Evolutionary conservation across 2,329 filamentous ascomycete species (phyloP).

Genomic region (Xylariaceae sp.): DNA sequence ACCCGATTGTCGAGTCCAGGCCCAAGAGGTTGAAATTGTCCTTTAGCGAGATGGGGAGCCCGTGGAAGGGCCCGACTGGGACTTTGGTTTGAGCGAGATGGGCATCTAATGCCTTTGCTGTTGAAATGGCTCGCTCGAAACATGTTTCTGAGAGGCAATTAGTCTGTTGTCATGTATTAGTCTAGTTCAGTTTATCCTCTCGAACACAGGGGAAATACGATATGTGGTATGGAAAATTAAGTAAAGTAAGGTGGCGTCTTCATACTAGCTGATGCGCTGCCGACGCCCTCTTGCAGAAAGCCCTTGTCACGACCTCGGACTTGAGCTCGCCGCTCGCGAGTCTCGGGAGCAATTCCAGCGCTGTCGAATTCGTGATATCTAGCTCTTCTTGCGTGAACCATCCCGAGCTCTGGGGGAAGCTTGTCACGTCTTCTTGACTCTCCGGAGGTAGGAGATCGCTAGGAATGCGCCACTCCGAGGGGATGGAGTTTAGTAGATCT

Average conservation of each 20-base stretch:
- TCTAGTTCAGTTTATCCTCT: background rate
- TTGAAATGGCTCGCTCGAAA: conserved; percentile 58
- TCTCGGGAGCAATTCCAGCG: conserved; percentile 43
- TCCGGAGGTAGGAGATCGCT: conserved; percentile 58
- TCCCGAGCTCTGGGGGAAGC: conserved; percentile 62
- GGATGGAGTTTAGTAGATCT: conserved; percentile 56
- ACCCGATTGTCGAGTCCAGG: conserved; percentile 67
- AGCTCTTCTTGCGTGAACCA: conserved; percentile 61
- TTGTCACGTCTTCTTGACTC: conserved; percentile 61
- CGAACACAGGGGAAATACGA: too few species aligned
- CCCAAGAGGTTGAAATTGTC: conserved; percentile 72
- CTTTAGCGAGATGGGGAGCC: conserved; percentile 69
- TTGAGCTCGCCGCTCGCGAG: conserved; percentile 48
- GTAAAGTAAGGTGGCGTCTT: too few species aligned
- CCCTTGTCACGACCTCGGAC: conserved; percentile 45
- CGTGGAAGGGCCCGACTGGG: conserved; percentile 70
- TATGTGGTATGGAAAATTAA: too few species aligned
- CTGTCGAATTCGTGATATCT: conserved; percentile 46
- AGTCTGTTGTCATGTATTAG: conserved; percentile 39
- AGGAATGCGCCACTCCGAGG: conserved; percentile 64
- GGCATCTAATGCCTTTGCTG: conserved; percentile 57
- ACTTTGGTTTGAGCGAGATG: conserved; percentile 53
- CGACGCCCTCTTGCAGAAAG: conserved; percentile 49
- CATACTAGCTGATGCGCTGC: conserved; percentile 48
- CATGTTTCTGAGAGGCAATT: conserved; percentile 62